Percentiles rank a stretch among this genome's conserved stretches.
Conservation (phyloP, 371 early-diverging fungal genomes). For the Zychaea mexicana region DNA sequence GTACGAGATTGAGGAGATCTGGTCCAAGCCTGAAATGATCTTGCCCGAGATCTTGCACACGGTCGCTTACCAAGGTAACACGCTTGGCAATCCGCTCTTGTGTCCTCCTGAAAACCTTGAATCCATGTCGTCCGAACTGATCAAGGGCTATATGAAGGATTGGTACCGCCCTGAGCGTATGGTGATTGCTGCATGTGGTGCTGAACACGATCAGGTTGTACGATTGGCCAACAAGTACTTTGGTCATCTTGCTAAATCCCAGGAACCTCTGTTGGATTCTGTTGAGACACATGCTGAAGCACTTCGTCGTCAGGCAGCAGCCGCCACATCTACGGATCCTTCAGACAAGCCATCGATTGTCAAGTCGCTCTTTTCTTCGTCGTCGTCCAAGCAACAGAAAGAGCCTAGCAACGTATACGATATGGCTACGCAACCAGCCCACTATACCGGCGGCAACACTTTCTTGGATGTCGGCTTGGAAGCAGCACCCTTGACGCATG, state of each 20-base stretch:
- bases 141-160: conserved; percentile 69
- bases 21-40: conserved; percentile 83
- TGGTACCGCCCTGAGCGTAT: conserved; percentile 93
- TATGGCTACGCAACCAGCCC: conserved; percentile 52
- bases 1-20: conserved; percentile 87
- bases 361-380: conserved; percentile 26
- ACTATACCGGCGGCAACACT: conserved; percentile 84
- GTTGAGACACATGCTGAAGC: conserved; percentile 38
- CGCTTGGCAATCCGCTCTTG: conserved; percentile 85
- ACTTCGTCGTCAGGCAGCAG: conserved; percentile 25
- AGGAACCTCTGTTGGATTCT: conserved; percentile 27
- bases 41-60: conserved; percentile 88
- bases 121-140: conserved; percentile 65
- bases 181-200: conserved; percentile 89
- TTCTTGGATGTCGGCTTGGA: conserved; percentile 70
- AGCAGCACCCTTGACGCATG: conserved; percentile 72
- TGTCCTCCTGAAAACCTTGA: conserved; percentile 72
- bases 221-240: conserved; percentile 69
- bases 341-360: conserved; percentile 25
- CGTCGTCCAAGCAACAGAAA: conserved; percentile 5
- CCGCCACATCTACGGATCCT: neutral
- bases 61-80: conserved; percentile 80
- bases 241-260: conserved; percentile 57
- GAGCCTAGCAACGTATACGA: conserved; percentile 22
- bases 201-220: conserved; percentile 82